These are phyloP conservation scores for Pachysandra terminalis DNA, from an alignment of 164 flowering plant genomes.

Conservation along the genomic window DNA sequence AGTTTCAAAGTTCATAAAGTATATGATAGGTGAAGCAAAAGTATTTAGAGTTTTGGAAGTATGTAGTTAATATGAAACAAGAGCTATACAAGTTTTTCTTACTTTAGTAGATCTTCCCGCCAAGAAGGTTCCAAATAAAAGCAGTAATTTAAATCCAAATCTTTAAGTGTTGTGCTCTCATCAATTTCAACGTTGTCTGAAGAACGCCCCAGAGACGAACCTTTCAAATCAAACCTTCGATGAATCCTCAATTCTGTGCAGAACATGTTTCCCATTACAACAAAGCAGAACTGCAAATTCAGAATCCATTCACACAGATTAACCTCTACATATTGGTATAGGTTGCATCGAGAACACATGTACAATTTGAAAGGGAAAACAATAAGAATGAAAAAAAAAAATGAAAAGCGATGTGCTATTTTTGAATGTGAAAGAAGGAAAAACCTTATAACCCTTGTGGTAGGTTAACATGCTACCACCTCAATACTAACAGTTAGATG, in stretches of 20 bases:
- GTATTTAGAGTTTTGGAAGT: background rate
- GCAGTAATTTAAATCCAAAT: slow-evolving; percentile 85
- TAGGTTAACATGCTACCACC: background rate
- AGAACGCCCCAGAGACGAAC: slow-evolving; percentile 94
- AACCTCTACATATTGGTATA: background rate
- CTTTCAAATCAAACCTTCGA: slow-evolving; percentile 95
- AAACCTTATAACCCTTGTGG: no score
- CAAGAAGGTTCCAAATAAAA: slow-evolving; percentile 96
- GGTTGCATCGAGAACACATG: background rate
- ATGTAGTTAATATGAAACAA: background rate
- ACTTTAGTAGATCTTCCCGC: slow-evolving; percentile 77
- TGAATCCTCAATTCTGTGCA: slow-evolving; percentile 95
- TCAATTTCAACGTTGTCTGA: slow-evolving; percentile 94
- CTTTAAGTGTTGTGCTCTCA: slow-evolving; percentile 92
- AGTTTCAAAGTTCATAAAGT: background rate
- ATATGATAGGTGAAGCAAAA: background rate
- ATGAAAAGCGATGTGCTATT: no score
- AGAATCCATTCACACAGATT: slow-evolving; percentile 11
- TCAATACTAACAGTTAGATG: background rate
- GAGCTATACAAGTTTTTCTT: slow-evolving; percentile 23
- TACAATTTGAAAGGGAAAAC: background rate
- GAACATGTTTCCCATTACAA: slow-evolving; percentile 99
- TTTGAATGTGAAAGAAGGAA: no score
- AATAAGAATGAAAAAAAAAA: no score
- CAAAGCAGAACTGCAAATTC: slow-evolving; percentile 87